A percentile compares a stretch with the other conserved stretches of the same genome.
phyloP scores from a whole-genome alignment of 2,329 filamentous ascomycete species.

The Aspergillus glaucus region DNA sequence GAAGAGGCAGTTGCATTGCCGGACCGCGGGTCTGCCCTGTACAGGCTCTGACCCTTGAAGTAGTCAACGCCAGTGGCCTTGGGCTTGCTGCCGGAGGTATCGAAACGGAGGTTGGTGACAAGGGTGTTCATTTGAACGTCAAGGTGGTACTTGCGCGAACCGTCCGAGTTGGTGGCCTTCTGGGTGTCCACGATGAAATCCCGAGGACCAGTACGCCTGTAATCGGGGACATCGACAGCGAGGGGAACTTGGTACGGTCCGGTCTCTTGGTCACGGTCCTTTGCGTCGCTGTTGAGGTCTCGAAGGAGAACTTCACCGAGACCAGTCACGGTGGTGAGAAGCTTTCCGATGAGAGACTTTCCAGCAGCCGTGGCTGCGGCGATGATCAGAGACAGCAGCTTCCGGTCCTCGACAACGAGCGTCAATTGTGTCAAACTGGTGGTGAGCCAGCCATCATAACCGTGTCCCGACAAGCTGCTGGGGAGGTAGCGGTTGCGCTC shows the following conservation, averaged over 20 bases:
- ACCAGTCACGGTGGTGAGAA: slow-evolving; percentile 37
- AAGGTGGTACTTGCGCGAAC: slow-evolving; percentile 49
- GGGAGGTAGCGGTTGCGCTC: slow-evolving; percentile 50
- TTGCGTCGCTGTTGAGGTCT: slow-evolving; percentile 47
- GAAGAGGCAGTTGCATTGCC: slow-evolving; percentile 20
- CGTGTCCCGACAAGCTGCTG: slow-evolving; percentile 44
- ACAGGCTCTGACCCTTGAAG: slow-evolving; percentile 40
- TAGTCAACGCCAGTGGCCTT: slow-evolving; percentile 44
- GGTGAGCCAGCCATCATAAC: slow-evolving; percentile 52
- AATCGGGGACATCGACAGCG: slow-evolving; percentile 42
- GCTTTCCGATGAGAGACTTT: slow-evolving; percentile 32
- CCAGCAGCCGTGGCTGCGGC: slow-evolving; percentile 50
- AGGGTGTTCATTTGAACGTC: slow-evolving; percentile 46
- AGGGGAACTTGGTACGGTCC: slow-evolving; percentile 56
- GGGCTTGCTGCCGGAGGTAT: slow-evolving; percentile 30
- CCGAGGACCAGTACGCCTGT: slow-evolving; percentile 49
- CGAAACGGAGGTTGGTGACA: slow-evolving; percentile 41
- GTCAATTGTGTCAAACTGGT: slow-evolving; percentile 47
- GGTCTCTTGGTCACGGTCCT: slow-evolving; percentile 40
- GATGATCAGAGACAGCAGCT: slow-evolving; percentile 48
- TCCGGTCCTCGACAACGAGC: slow-evolving; percentile 47
- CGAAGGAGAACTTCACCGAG: slow-evolving; percentile 42
- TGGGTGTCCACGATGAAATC: slow-evolving; percentile 50
- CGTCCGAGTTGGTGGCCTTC: slow-evolving; percentile 45
- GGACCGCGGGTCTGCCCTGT: slow-evolving; percentile 39